phyloP scores from a whole-genome alignment of 768 basidiomycete genomes.

The Favolaschia claudopus region DNA sequence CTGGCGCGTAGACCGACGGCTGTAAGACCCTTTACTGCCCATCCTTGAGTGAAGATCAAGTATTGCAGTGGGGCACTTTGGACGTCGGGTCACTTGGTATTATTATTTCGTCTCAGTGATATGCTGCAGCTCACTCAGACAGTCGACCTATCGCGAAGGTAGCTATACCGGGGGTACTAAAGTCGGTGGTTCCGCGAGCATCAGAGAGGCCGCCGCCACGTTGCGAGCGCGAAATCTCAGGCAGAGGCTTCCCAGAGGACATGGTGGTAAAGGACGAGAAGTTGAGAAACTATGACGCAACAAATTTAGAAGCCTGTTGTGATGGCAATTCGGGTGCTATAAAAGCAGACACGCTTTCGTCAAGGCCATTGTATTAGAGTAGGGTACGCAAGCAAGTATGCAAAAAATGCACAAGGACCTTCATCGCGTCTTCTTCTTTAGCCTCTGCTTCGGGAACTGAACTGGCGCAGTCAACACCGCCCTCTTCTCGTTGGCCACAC shows the following conservation, averaged over 20 bases:
- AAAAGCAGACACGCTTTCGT: no score
- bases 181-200: neutral
- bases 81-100: neutral
- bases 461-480: slow-evolving; percentile 82
- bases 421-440: slow-evolving; percentile 42
- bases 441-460: slow-evolving; percentile 75
- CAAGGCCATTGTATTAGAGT: no score
- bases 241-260: neutral
- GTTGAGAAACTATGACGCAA: neutral
- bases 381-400: no score
- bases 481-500: slow-evolving; percentile 67
- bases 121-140: slow-evolving; percentile 6
- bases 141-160: slow-evolving; percentile 16
- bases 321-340: no score
- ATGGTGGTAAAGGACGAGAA: neutral
- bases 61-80: slow-evolving; percentile 25
- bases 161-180: neutral
- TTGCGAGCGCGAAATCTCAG: no score
- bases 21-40: slow-evolving; percentile 24
- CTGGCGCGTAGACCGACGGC: slow-evolving; percentile 24
- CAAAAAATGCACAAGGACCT: neutral
- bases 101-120: neutral
- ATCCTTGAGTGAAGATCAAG: slow-evolving; percentile 20
- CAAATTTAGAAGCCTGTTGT: no score
- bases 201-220: neutral